Conservation (phyloP, 805 yeast genomes). For the Hanseniaspora taiwanica region DNA sequence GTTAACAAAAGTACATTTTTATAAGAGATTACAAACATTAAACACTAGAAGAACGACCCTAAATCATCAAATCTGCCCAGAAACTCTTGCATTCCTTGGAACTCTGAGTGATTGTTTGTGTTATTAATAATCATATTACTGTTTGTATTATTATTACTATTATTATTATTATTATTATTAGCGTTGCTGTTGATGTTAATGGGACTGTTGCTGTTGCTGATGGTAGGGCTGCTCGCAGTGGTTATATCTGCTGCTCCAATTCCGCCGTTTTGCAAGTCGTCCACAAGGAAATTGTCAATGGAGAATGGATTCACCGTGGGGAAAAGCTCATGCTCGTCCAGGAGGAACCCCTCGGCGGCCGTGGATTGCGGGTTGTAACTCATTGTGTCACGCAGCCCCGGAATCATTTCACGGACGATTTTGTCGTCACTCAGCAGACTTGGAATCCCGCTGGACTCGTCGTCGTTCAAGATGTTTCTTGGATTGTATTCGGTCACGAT, state of each 20-base stretch:
- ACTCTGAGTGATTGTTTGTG: no score
- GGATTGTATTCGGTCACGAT: constrained; percentile 6
- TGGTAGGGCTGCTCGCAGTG: no score
- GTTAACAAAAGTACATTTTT: not conserved
- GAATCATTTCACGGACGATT: constrained; percentile 5
- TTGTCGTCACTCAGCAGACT: constrained; percentile 6
- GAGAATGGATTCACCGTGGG: not conserved
- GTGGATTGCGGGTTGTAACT: not conserved
- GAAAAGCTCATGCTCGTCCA: not conserved
- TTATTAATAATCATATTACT: no score
- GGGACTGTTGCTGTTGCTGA: no score
- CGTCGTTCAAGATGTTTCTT: constrained; percentile 5
- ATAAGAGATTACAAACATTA: not conserved
- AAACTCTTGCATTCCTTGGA: not conserved
- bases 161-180: no score
- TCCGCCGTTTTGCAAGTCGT: no score
- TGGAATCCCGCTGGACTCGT: constrained; percentile 1
- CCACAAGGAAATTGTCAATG: not conserved
- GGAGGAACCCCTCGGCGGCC: not conserved
- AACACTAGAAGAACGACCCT: not conserved
- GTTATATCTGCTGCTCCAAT: no score
- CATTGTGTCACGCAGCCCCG: constrained; percentile 2
- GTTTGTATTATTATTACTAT: no score
- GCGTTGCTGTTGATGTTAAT: no score
- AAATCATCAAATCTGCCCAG: not conserved